Evolutionary conservation across 768 basidiomycete genomes (phyloP).

Genomic region (Termitomyces titanicus): DNA sequence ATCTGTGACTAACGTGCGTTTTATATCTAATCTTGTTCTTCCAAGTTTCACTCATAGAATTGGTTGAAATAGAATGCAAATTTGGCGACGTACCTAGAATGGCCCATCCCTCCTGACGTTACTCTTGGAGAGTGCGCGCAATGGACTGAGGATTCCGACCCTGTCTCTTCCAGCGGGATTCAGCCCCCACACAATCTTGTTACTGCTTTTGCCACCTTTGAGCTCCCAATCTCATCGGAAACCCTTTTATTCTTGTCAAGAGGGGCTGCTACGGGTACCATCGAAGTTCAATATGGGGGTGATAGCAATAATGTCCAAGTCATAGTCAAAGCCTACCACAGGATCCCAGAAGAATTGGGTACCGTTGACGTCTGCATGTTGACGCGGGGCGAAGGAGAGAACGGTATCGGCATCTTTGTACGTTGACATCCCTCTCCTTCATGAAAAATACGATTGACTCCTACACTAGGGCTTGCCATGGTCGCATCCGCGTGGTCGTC

Average conservation of each 20-base stretch:
- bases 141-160: constrained; percentile 4
- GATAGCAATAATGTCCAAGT: constrained; percentile 19
- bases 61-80: neutral
- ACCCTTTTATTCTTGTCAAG: constrained; percentile 27
- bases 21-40: neutral
- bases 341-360: constrained; percentile 16
- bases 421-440: neutral
- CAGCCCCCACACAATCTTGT: neutral
- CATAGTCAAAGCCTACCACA: constrained; percentile 21
- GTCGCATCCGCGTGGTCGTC: neutral
- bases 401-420: constrained; percentile 35
- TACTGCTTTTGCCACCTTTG: constrained; percentile 14
- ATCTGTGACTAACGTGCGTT: neutral
- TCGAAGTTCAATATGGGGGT: constrained; percentile 21
- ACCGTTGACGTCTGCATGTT: constrained; percentile 24
- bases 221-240: constrained; percentile 24
- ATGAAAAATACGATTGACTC: neutral
- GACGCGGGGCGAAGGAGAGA: constrained; percentile 18
- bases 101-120: constrained; percentile 17
- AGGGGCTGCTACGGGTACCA: constrained; percentile 21
- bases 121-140: constrained; percentile 14
- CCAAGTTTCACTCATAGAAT: too few species aligned
- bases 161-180: neutral
- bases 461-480: constrained; percentile 13
- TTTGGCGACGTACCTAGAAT: neutral